Percentiles rank a stretch among this genome's conserved stretches.
Evolutionary conservation across 805 yeast species (phyloP).

Genomic region (Schwanniomyces yamadae): DNA sequence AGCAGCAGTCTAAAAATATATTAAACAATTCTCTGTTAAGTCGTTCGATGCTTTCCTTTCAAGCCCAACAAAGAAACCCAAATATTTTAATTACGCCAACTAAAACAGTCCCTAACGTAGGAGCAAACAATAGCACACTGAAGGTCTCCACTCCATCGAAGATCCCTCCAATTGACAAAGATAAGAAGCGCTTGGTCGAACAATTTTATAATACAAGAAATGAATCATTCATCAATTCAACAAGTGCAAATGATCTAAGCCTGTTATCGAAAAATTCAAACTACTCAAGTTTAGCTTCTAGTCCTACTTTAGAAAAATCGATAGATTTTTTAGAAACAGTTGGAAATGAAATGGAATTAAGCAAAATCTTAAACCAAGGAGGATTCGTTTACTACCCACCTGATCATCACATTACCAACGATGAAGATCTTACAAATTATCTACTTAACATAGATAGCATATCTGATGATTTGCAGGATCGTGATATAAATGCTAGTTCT

Average conservation of each 20-base stretch:
- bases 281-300: not conserved
- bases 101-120: too few relatives aligned
- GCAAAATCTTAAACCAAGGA: conserved; percentile 16
- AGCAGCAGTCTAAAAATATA: not conserved
- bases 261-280: not conserved
- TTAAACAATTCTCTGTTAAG: too few relatives aligned
- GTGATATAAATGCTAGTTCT: conserved; percentile 1
- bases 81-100: not conserved
- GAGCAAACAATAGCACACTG: too few relatives aligned
- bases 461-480: conserved; percentile 12
- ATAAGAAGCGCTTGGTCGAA: conserved; percentile 37
- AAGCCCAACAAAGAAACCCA: not conserved
- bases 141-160: conserved; percentile 4
- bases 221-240: conserved; percentile 12
- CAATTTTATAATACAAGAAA: conserved; percentile 34
- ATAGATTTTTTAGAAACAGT: not conserved
- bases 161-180: conserved; percentile 12
- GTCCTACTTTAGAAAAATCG: conserved; percentile 1
- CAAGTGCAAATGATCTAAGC: conserved; percentile 3
- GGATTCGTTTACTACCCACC: conserved; percentile 17
- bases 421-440: conserved; percentile 26
- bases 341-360: not conserved
- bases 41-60: not conserved
- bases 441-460: conserved; percentile 27
- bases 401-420: conserved; percentile 13